Evolutionary conservation across 345 rosid genomes (phyloP).

Genomic region (Citrus trifoliata): DNA sequence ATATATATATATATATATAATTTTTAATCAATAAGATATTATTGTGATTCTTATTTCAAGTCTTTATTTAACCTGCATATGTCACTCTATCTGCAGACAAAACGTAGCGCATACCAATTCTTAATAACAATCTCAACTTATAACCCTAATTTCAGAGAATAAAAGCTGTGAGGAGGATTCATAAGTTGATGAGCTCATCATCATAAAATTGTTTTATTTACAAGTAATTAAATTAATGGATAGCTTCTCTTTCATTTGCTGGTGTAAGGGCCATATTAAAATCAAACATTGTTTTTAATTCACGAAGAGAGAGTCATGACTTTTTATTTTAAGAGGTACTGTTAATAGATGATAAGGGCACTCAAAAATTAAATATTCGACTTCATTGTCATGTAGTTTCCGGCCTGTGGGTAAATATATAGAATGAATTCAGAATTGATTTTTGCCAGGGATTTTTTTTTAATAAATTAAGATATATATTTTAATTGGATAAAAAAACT

Average conservation of each 20-base stretch:
- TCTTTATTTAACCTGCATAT: not conserved
- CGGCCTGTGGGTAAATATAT: not conserved
- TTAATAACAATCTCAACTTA: not conserved
- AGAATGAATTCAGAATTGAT: not conserved
- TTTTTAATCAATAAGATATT: not conserved
- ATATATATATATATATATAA: too few relatives aligned
- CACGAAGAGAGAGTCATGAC: not conserved
- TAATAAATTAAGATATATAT: not conserved
- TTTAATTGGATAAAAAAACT: not conserved
- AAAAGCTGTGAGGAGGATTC: not conserved
- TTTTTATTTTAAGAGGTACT: not conserved
- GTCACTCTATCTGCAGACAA: slow-evolving; percentile 5
- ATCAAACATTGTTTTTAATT: not conserved
- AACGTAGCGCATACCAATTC: not conserved
- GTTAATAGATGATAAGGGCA: not conserved
- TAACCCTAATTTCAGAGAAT: not conserved
- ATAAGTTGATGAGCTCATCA: slow-evolving; percentile 15
- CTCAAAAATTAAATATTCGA: not conserved
- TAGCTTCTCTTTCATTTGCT: not conserved
- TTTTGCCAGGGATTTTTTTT: not conserved
- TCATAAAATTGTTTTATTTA: not conserved
- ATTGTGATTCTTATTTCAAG: not conserved
- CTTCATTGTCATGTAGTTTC: not conserved
- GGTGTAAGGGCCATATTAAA: slow-evolving; percentile 5
- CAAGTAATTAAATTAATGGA: not conserved